phyloP scores from a whole-genome alignment of 2,329 filamentous ascomycete genomes.

The Pleochaeta shiraiana region DNA sequence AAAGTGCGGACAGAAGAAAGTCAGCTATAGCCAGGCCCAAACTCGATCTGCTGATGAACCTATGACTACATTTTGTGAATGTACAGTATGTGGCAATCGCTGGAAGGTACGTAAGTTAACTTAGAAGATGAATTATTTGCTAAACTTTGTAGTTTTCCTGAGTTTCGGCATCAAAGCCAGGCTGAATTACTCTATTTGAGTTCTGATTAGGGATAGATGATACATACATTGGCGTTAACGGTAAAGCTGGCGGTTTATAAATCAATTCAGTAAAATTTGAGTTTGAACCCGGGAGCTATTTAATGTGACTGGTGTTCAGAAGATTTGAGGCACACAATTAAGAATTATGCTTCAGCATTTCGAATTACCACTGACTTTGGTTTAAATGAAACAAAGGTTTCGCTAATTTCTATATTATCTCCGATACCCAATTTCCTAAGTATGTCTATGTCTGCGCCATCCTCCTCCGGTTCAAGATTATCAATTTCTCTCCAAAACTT shows the following conservation, averaged over 20 bases:
- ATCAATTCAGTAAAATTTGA: too few species aligned
- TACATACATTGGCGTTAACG: too few species aligned
- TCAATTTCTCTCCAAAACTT: constrained; percentile 66
- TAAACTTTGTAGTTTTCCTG: constrained; percentile 17
- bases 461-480: constrained; percentile 27
- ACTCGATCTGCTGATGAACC: constrained; percentile 91
- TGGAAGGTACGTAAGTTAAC: constrained; percentile 37
- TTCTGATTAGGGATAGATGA: too few species aligned
- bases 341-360: too few species aligned
- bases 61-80: constrained; percentile 58
- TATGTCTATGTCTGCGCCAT: background rate
- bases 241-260: too few species aligned
- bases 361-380: too few species aligned
- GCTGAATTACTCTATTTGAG: too few species aligned
- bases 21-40: constrained; percentile 91
- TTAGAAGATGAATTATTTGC: background rate
- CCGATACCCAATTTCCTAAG: background rate
- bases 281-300: too few species aligned
- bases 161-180: constrained; percentile 5
- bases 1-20: constrained; percentile 82
- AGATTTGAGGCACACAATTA: too few species aligned
- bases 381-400: too few species aligned
- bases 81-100: constrained; percentile 43
- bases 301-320: too few species aligned
- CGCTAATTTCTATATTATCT: background rate